Conservation (phyloP, 148 eudicot genomes). For the Heliosperma pusillum region DNA sequence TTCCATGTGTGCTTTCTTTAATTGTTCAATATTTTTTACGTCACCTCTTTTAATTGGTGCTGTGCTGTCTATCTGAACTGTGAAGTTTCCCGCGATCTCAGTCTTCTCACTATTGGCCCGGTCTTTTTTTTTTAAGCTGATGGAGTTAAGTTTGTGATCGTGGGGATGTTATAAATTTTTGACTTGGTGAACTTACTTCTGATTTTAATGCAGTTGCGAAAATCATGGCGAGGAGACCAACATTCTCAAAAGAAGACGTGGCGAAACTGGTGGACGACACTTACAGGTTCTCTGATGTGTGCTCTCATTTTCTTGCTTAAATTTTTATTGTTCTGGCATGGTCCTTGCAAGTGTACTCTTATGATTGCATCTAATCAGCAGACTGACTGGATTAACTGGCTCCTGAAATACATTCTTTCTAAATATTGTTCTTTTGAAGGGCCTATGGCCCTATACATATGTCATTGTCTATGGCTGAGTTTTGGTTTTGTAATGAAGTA, state of each 20-base stretch:
- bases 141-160: neutral
- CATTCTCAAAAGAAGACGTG: constrained; percentile 71
- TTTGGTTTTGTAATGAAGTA: neutral
- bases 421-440: neutral
- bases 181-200: neutral
- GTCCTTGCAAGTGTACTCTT: neutral
- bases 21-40: neutral
- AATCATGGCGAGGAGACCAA: constrained; percentile 72
- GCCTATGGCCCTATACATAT: neutral
- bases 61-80: neutral
- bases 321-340: neutral
- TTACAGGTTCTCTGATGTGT: constrained; percentile 52
- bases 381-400: neutral
- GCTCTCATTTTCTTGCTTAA: neutral
- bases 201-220: constrained; percentile 53
- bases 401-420: neutral
- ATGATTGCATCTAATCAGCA: neutral
- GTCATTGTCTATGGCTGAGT: neutral
- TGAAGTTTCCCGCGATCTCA: neutral
- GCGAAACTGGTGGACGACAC: constrained; percentile 84
- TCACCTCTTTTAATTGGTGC: neutral
- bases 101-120: neutral
- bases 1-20: neutral
- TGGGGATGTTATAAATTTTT: neutral
- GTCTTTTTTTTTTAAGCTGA: neutral